These are phyloP conservation scores for Rubroboletus satanas DNA, from an alignment of 768 basidiomycete species.

Conservation along the genomic window DNA sequence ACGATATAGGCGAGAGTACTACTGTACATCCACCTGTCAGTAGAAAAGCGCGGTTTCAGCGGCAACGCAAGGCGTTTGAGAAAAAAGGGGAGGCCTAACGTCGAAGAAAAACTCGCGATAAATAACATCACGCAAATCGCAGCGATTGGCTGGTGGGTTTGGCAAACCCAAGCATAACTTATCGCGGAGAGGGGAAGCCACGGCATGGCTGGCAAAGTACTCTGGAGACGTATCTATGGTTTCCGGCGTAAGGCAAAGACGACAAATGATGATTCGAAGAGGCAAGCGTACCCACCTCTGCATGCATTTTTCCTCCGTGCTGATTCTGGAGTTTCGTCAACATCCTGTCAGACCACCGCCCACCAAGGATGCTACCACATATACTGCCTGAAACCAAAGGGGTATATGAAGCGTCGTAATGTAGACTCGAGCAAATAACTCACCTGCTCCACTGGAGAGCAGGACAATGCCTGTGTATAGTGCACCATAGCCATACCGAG, in stretches of 20 bases:
- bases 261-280: not conserved
- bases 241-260: not conserved
- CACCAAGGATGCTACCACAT: conserved; percentile 54
- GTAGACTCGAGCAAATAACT: conserved; percentile 9
- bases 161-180: conserved; percentile 73
- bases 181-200: conserved; percentile 54
- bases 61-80: not conserved
- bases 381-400: conserved; percentile 38
- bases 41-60: not conserved
- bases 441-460: conserved; percentile 69
- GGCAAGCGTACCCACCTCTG: conserved; percentile 51
- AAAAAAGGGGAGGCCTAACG: conserved; percentile 3
- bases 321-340: conserved; percentile 38
- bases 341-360: conserved; percentile 51
- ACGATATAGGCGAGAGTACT: conserved; percentile 81
- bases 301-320: conserved; percentile 44
- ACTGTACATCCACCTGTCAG: conserved; percentile 50
- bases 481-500: conserved; percentile 61
- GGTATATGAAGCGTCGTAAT: not conserved
- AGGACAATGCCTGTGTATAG: conserved; percentile 74
- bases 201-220: conserved; percentile 54
- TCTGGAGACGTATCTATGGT: conserved; percentile 66
- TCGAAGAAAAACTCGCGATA: conserved; percentile 61
- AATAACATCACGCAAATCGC: conserved; percentile 73
- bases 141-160: conserved; percentile 59